Evolutionary conservation across 148 eudicot species (phyloP), one percentile per base, ranked within the genome.

Genomic region (Simmondsia chinensis): DNA sequence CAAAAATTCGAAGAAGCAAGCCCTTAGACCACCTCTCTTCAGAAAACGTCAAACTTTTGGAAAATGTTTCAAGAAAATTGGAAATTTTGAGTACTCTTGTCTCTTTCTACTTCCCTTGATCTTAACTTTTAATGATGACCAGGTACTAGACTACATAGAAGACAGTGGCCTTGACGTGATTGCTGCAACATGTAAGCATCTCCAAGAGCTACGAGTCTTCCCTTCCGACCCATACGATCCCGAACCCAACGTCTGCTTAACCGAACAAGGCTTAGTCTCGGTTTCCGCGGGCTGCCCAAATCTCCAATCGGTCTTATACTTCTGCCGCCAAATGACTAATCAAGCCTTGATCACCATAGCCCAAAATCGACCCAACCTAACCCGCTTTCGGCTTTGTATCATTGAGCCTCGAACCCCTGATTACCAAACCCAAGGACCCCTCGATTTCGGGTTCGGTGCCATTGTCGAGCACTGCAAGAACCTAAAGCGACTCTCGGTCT

Each of bases 61-160:
- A n/a, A n/a, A n/a, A n/a, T n/a, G n/a, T n/a, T n/a, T n/a, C n/a
- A n/a, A n/a, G n/a, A n/a, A n/a, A n/a, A n/a, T n/a, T n/a, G n/a
- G n/a, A n/a, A n/a, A n/a, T n/a, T n/a, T n/a, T n/a, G n/a, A n/a
- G n/a, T n/a, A n/a, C n/a, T n/a, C n/a, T n/a, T n/a, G n/a, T n/a
- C n/a, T n/a, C n/a, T n/a, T n/a, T n/a, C n/a, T n/a, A n/a, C n/a
- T n/a, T n/a, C n/a, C n/a, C n/a, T n/a, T n/a, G n/a, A n/a, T n/a
- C n/a, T n/a, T n/a, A n/a, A n/a, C n/a, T n/a, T n/a, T n/a, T n/a
- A n/a, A n/a, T n/a, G n/a, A n/a, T n/a, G n/a, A n/a, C n/a, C 74
- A 91, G 97, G 94, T 91, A 33, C 68, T 91, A 43, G 97, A 91
- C 60, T 74, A 67, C 64, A 79, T 91, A 30, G 97, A 85, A 74